Conservation (phyloP, 345 rosid species). For the Brassica napus region DNA sequence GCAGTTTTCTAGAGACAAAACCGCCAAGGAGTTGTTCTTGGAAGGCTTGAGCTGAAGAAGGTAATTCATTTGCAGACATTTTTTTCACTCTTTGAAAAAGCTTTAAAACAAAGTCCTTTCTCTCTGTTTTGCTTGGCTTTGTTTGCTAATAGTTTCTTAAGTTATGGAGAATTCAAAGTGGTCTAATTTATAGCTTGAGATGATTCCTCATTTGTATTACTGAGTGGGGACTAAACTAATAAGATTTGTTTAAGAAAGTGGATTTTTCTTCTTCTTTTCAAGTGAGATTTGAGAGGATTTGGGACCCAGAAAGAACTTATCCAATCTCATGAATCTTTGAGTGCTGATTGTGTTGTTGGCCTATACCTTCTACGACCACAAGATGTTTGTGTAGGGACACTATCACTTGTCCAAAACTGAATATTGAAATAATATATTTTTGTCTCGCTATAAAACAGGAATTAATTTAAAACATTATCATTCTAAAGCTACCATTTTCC, state of each 20-base stretch:
- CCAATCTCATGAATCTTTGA: slow-evolving; percentile 5
- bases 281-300: slow-evolving; percentile 12
- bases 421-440: neutral
- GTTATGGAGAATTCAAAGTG: slow-evolving; percentile 5
- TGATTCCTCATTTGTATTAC: neutral
- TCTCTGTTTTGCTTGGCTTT: slow-evolving; percentile 29
- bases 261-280: neutral
- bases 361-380: slow-evolving; percentile 10
- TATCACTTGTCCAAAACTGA: slow-evolving; percentile 13
- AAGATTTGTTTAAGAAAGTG: slow-evolving; percentile 21
- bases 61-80: slow-evolving; percentile 27
- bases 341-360: slow-evolving; percentile 29
- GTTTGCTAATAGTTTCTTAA: slow-evolving; percentile 23
- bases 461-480: slow-evolving; percentile 8
- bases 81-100: neutral
- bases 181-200: slow-evolving; percentile 26
- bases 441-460: slow-evolving; percentile 1
- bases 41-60: slow-evolving; percentile 35
- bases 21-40: slow-evolving; percentile 27
- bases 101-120: slow-evolving; percentile 9
- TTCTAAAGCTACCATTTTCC: slow-evolving; percentile 14
- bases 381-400: slow-evolving; percentile 23
- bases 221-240: slow-evolving; percentile 19
- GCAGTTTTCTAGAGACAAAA: slow-evolving; percentile 42
- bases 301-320: slow-evolving; percentile 34